Percentiles rank a stretch among this genome's conserved stretches.
Evolutionary conservation across 2,329 filamentous ascomycete species (phyloP).

Genomic region (Neospermospora avenae): DNA sequence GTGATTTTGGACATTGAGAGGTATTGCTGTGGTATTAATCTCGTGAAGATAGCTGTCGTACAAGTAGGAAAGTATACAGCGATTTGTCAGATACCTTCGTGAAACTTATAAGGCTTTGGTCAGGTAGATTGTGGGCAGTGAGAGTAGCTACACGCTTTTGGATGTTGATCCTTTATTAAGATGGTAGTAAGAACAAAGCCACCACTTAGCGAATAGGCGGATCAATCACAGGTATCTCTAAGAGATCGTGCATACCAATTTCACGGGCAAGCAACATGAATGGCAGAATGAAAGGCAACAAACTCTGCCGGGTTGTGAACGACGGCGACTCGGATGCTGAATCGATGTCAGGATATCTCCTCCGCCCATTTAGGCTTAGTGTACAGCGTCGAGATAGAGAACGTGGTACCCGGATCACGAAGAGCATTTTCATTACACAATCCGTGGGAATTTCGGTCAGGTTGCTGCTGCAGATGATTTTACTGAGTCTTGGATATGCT

Average conservation of each 20-base stretch:
- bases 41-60: neutral
- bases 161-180: neutral
- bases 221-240: neutral
- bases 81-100: too few relatives aligned
- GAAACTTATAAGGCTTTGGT: too few relatives aligned
- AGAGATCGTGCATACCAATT: too few relatives aligned
- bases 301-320: neutral
- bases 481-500: neutral
- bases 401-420: neutral
- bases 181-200: constrained; percentile 1
- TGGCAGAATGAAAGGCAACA: neutral
- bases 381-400: neutral
- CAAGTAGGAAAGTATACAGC: neutral
- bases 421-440: neutral
- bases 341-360: neutral
- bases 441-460: neutral
- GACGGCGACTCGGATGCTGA: neutral
- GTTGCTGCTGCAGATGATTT: neutral
- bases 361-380: neutral
- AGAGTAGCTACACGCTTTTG: neutral
- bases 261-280: too few relatives aligned
- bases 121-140: neutral
- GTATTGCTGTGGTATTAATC: neutral
- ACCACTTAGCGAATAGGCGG: neutral
- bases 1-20: neutral